Evolutionary conservation across 1,284 basidiomycete genomes (phyloP), one percentile per base, ranked within the genome.

Genomic region (Entoloma clypeatum): DNA sequence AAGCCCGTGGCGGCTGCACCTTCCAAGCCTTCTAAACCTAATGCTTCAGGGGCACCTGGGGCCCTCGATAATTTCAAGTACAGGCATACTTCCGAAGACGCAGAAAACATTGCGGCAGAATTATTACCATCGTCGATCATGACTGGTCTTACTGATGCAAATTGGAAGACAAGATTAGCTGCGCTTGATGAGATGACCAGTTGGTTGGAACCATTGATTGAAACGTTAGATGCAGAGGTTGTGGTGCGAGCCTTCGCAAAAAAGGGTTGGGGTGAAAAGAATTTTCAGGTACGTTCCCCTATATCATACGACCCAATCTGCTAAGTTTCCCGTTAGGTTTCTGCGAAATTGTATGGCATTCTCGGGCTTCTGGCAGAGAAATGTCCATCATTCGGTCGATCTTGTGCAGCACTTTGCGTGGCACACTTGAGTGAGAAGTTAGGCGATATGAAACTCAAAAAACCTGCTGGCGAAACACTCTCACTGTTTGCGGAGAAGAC

Each of bases 191-290:
- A 90, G 56, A 80, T 99, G 79, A 74, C 77, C 4, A 66, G 71
- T 5, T 99, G 95, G 95, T 67, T 92, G 4, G 84, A 88, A 47
- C 72, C 73, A 4, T 73, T 78, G 10, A 75, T 79, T 9, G 75
- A 78, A 24, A 72, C 75, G 1, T 67, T 92, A 1, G 95, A 99
- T 53, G 81, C 86, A 17, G 96, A 99, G 62, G 77, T 99, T 7
- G 62, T 99, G 34, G 79, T 98, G 11, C 78, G 95, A n/a, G 86
- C 89, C 52, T 65, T 99, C 39, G 83, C 80, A 17, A 98, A 96
- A 72, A 93, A 89, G 56, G 93, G 95, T 1, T 97, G 92, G 93
- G 79, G 77, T 28, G 96, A 99, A 67, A 99, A 97, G 74, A 99
- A 99, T 58, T 99, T 99, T 58, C 96, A 99, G 71, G 91, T 87